Conservation (phyloP, 192 early-diverging fungal species). For the Podochytrium sp. region DNA sequence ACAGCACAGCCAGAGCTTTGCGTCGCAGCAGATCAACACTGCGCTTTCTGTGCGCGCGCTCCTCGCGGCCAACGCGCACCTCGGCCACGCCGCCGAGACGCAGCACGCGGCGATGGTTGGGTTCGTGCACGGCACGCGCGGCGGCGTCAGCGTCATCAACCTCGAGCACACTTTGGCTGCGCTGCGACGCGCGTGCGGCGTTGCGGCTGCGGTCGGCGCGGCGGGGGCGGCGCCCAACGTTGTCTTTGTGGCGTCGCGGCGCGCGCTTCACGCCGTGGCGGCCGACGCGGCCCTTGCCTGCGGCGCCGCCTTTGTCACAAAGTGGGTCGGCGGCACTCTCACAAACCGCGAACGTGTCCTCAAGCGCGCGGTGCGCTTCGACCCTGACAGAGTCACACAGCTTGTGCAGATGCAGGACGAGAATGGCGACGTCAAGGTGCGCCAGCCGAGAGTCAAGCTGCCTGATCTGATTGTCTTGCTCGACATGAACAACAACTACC, state of each 20-base stretch:
- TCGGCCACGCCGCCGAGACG: slow-evolving; percentile 78
- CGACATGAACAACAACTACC: slow-evolving; percentile 79
- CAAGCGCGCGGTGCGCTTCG: slow-evolving; percentile 50
- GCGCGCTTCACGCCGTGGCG: slow-evolving; percentile 63
- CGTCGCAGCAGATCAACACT: not conserved
- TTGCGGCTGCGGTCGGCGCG: slow-evolving; percentile 73
- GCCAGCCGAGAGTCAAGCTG: slow-evolving; percentile 50
- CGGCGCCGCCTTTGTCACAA: slow-evolving; percentile 78
- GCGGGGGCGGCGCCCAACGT: slow-evolving; percentile 61
- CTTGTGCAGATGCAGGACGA: slow-evolving; percentile 28
- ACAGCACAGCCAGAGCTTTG: not conserved
- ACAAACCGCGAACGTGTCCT: slow-evolving; percentile 82
- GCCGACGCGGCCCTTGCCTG: slow-evolving; percentile 79
- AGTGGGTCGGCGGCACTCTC: slow-evolving; percentile 88
- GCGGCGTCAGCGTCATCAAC: slow-evolving; percentile 92
- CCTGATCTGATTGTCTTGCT: slow-evolving; percentile 85
- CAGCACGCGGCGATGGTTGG: slow-evolving; percentile 85
- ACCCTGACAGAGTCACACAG: slow-evolving; percentile 50
- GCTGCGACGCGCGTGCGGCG: slow-evolving; percentile 78
- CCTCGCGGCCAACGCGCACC: slow-evolving; percentile 83
- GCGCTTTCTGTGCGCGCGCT: slow-evolving; percentile 26
- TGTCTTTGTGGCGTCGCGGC: slow-evolving; percentile 83
- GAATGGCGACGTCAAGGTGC: slow-evolving; percentile 49
- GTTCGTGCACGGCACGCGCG: slow-evolving; percentile 86
- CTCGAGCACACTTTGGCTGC: slow-evolving; percentile 86